phyloP scores from a whole-genome alignment of 2,329 filamentous ascomycete genomes.

The Malbranchea zuffiana region DNA sequence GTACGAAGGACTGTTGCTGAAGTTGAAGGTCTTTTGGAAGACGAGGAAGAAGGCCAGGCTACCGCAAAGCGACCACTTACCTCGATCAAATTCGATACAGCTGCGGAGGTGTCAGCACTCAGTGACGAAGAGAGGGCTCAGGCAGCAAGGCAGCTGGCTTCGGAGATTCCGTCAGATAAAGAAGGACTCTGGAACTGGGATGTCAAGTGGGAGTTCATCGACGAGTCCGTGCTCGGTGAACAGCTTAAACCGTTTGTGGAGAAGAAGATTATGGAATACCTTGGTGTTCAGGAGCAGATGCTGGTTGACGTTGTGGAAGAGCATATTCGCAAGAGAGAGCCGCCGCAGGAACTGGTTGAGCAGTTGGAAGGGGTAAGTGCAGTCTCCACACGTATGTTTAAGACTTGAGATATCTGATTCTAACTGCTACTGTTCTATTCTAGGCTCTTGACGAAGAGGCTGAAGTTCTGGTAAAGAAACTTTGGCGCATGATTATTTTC shows the following conservation, averaged over 20 bases:
- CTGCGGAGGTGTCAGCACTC: slow-evolving; percentile 54
- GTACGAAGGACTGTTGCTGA: slow-evolving; percentile 76
- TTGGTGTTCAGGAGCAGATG: slow-evolving; percentile 93
- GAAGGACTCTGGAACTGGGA: slow-evolving; percentile 84
- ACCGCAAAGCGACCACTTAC: slow-evolving; percentile 63
- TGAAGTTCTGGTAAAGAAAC: slow-evolving; percentile 84
- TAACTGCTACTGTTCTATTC: slow-evolving; percentile 24
- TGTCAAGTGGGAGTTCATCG: slow-evolving; percentile 84
- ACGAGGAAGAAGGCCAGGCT: slow-evolving; percentile 73
- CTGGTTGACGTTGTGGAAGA: slow-evolving; percentile 86
- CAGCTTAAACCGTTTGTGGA: slow-evolving; percentile 91
- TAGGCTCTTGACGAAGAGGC: slow-evolving; percentile 89
- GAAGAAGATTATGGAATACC: slow-evolving; percentile 94
- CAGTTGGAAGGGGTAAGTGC: slow-evolving; percentile 67
- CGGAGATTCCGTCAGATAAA: slow-evolving; percentile 80
- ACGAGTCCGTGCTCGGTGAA: slow-evolving; percentile 67
- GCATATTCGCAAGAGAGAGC: slow-evolving; percentile 63
- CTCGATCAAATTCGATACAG: slow-evolving; percentile 69
- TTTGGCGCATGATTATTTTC: slow-evolving; percentile 98
- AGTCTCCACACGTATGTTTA: background rate
- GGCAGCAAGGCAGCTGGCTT: slow-evolving; percentile 68
- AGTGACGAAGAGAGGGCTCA: slow-evolving; percentile 79
- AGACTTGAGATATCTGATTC: slow-evolving; percentile 14
- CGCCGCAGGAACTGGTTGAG: slow-evolving; percentile 69
- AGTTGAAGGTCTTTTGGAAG: slow-evolving; percentile 85